Evolutionary conservation across 305 asterid genomes (phyloP), one percentile per base, ranked within the genome.

Genomic region (Galium porrigens): DNA sequence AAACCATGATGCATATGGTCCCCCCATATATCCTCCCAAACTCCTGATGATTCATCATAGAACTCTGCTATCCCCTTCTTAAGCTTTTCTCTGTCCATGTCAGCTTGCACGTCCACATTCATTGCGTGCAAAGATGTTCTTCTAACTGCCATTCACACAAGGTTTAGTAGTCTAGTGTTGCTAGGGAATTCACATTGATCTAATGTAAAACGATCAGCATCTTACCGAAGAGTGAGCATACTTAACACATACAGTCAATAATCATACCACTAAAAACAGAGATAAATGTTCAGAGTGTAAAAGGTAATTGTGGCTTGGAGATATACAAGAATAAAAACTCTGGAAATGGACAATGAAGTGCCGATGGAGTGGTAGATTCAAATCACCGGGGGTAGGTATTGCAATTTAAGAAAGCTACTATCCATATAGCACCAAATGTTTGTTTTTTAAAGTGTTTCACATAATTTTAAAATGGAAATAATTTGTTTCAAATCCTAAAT

Each of bases 1-100:
- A 74, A 89, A 0, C 99, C 99, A 55, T 92, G 99, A 82, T 92
- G 99, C 97, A 89, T 89, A 74, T 92, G 99, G 70, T 89, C 99
- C 34, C 99, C 99, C 99, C 99, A 92, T 0, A 92, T 73, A 36
- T 84, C 80, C 81, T 92, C 99, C 99, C 97, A 89, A 20, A 87
- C 29, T 14, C 86, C 91, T 7, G 96, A 89, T 3, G 99, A 89
- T 69, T 89, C 88, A 53, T 92, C 96, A 77, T 92, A 92, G 73
- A 92, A 77, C 64, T 92, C 99, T 22, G 97, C 99, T 20, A 92
- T 92, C 36, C 94, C 97, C 59, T 82, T 86, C 79, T 71, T 78
- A 81, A 92, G 53, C 68, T 71, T 58, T 37, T 63, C 84, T 86
- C 53, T 64, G 39, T 61, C 48, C 52, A 70, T 44, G 34, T 72